Conservation (phyloP, 1,284 basidiomycete species). For the Erythrobasidium hasegawianum region DNA sequence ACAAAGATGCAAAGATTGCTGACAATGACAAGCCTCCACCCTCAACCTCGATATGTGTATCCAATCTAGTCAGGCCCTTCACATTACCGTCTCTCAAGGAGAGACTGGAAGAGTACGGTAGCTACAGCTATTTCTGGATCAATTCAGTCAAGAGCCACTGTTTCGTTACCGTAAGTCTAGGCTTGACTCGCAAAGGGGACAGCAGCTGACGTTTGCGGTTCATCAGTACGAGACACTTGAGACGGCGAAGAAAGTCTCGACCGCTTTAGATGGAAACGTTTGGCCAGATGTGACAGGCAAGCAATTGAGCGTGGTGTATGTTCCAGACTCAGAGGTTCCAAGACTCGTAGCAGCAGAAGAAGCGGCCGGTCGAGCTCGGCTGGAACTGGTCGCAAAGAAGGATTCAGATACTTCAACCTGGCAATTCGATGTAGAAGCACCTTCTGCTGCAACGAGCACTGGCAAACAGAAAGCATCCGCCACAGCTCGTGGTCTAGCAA, state of each 20-base stretch:
- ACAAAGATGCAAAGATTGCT: not conserved
- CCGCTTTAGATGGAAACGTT: constrained; percentile 3
- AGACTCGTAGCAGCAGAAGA: constrained; percentile 31
- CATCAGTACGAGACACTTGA: constrained; percentile 17
- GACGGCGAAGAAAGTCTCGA: constrained; percentile 12
- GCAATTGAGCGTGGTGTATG: constrained; percentile 19
- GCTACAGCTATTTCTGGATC: constrained; percentile 32
- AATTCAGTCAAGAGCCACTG: constrained; percentile 35
- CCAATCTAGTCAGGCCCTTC: constrained; percentile 35
- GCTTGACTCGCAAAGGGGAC: not conserved
- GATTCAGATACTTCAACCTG: constrained; percentile 10
- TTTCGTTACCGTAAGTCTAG: constrained; percentile 30
- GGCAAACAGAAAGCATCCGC: constrained; percentile 1
- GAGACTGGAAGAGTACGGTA: constrained; percentile 30
- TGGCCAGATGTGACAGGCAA: constrained; percentile 34
- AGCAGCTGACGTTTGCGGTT: not conserved
- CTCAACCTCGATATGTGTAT: constrained; percentile 32
- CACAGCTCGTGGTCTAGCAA: constrained; percentile 25
- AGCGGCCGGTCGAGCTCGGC: constrained; percentile 25
- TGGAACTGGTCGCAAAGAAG: constrained; percentile 10
- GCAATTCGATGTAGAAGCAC: constrained; percentile 19
- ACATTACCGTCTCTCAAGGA: constrained; percentile 30
- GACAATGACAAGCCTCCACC: constrained; percentile 15
- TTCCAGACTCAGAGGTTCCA: constrained; percentile 17
- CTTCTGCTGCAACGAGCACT: not conserved